These are phyloP conservation scores for Chlamydomonas incerta DNA, from an alignment of 139 green algal species.

Conservation along the genomic window DNA sequence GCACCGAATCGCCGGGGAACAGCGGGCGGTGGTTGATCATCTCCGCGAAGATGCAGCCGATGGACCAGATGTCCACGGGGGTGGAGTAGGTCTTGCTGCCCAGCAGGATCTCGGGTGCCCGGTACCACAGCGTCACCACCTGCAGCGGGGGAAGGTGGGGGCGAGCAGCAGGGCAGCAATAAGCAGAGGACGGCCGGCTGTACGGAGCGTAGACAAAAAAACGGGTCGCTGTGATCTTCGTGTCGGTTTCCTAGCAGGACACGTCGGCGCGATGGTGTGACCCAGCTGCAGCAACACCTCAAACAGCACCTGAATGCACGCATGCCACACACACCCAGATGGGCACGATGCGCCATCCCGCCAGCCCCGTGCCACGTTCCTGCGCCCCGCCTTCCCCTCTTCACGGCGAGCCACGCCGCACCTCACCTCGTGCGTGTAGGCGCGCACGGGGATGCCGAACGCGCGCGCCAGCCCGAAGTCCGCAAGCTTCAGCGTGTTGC, in stretches of 20 bases:
- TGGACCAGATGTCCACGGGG: constrained; percentile 97
- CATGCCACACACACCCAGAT: no score
- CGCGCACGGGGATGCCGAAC: constrained; percentile 95
- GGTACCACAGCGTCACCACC: constrained; percentile 98
- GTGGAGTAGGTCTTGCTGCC: constrained; percentile 94
- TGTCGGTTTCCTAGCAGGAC: no score
- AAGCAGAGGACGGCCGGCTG: no score
- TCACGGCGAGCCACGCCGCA: no score
- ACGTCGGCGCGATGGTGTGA: no score
- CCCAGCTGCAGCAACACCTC: no score
- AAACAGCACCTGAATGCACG: no score
- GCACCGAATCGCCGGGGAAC: constrained; percentile 81
- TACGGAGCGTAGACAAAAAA: no score
- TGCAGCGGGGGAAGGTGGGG: constrained; percentile 22
- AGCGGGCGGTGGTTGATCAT: constrained; percentile 88
- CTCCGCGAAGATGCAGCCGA: constrained; percentile 98
- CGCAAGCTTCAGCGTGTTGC: constrained; percentile 95
- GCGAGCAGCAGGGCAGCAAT: neutral
- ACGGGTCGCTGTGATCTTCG: no score
- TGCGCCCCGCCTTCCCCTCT: no score
- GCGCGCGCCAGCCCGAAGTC: constrained; percentile 97
- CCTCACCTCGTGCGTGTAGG: constrained; percentile 95
- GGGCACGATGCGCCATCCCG: no score
- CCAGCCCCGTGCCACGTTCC: no score
- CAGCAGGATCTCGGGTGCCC: constrained; percentile 96